These are phyloP conservation scores for Diutina pseudorugosa DNA, from an alignment of 1,139 yeast genomes.

Conservation along the genomic window DNA sequence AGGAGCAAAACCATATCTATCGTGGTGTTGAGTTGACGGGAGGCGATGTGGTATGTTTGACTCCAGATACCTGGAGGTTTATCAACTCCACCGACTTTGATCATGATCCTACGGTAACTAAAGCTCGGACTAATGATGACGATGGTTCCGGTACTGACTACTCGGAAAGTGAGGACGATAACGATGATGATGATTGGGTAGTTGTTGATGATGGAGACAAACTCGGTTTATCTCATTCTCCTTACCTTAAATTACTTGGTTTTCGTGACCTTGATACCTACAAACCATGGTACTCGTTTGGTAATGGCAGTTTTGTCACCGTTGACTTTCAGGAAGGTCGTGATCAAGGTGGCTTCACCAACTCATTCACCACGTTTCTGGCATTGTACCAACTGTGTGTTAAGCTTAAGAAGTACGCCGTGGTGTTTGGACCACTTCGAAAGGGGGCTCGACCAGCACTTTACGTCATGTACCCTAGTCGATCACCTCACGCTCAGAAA, in stretches of 20 bases:
- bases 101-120: slow-evolving; percentile 13
- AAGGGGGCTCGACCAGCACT: slow-evolving; percentile 43
- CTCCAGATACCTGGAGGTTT: slow-evolving; percentile 17
- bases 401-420: slow-evolving; percentile 41
- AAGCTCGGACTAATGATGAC: slow-evolving; percentile 11
- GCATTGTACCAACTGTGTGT: slow-evolving; percentile 53
- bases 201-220: slow-evolving; percentile 9
- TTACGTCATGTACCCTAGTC: slow-evolving; percentile 46
- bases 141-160: neutral
- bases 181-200: slow-evolving; percentile 7
- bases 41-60: slow-evolving; percentile 16
- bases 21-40: slow-evolving; percentile 23
- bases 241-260: slow-evolving; percentile 49
- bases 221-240: slow-evolving; percentile 16
- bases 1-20: neutral
- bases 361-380: slow-evolving; percentile 58
- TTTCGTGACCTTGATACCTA: slow-evolving; percentile 36
- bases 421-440: slow-evolving; percentile 62
- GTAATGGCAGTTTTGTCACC: slow-evolving; percentile 47
- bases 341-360: slow-evolving; percentile 29
- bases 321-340: slow-evolving; percentile 27
- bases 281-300: slow-evolving; percentile 40
- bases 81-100: slow-evolving; percentile 26
- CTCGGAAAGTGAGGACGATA: slow-evolving; percentile 8
- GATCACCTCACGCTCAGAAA: slow-evolving; percentile 12